phyloP scores from a whole-genome alignment of 305 asterid genomes.

The Rubia balearica region DNA sequence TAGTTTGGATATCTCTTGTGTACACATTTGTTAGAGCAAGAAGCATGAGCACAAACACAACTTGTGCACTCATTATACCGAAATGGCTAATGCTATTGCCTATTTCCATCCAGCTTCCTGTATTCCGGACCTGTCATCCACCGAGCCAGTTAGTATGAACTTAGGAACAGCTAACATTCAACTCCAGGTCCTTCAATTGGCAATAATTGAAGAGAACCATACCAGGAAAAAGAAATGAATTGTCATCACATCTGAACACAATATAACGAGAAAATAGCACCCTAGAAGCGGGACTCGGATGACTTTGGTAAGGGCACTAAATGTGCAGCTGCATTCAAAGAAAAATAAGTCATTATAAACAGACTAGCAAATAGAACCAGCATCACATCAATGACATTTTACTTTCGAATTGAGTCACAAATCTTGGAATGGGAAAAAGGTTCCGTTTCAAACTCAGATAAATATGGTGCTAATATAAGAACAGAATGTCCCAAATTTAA shows the following conservation, averaged over 20 bases:
- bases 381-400: background rate
- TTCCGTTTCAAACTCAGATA: background rate
- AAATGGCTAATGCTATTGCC: slow-evolving; percentile 98
- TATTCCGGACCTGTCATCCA: slow-evolving; percentile 59
- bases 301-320: slow-evolving; percentile 74
- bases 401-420: background rate
- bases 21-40: slow-evolving; percentile 64
- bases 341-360: background rate
- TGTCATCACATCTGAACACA: slow-evolving; percentile 95
- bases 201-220: slow-evolving; percentile 13
- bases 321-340: slow-evolving; percentile 62
- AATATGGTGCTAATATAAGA: background rate
- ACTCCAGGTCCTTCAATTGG: background rate
- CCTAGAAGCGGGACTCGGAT: slow-evolving; percentile 67
- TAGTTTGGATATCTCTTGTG: slow-evolving; percentile 60
- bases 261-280: slow-evolving; percentile 87
- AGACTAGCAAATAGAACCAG: background rate
- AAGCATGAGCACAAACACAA: slow-evolving; percentile 80
- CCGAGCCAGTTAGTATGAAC: background rate
- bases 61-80: slow-evolving; percentile 98
- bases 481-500: background rate
- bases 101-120: slow-evolving; percentile 99
- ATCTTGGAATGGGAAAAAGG: background rate
- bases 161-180: no score
- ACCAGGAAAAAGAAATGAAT: slow-evolving; percentile 98